Evolutionary conservation across 2,329 filamentous ascomycete species (phyloP), one percentile per base, ranked within the genome.

Genomic region (Colletotrichum lupini): DNA sequence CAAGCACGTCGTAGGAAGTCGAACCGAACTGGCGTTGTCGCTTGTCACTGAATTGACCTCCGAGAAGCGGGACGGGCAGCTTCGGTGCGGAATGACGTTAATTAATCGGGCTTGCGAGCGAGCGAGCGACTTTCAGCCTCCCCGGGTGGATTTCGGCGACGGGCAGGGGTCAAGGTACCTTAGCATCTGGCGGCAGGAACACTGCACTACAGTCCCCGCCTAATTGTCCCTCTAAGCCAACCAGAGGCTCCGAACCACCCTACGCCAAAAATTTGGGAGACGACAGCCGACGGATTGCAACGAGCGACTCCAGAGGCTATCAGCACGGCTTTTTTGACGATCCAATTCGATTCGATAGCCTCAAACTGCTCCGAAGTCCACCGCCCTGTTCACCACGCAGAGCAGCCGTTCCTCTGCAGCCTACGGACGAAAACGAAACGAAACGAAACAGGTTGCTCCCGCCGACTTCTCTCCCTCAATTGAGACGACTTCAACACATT

Each of bases 311-410:
- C 46, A 64, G 37, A 64, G 46, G 61, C 61, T 26, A 53, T 52
- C 19, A n/a, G 22, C n/a, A 64, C 42, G 42, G 42, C 42, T 22
- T 49, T 46, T 22, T 22, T n/a, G 42, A 49, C 19, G 42, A 49
- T 22, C 19, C 42, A 49, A 11, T 49, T 26, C 42, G 42, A 53
- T 52, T 53, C 46, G 46, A 53, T 63, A 42, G 3, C 16, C 37
- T 19, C 37, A 42, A 35, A 35, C 46, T 26, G 46, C 46, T 49
- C 75, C 75, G 78, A 77, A 76, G 78, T 74, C 68, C 69, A 46
- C 65, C 65, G 37, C 24, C 35, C 61, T 26, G 46, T 22, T 32
- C 32, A 24, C 57, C 32, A 46, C 24, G 30, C 28, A 66, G 63
- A 73, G 59, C 71, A 42, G 37, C 37, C 6, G 5, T 42, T 42